Percentiles rank a stretch among this genome's conserved stretches.
Conservation (phyloP, 2,329 filamentous ascomycete genomes). For the Penicillium sp. region DNA sequence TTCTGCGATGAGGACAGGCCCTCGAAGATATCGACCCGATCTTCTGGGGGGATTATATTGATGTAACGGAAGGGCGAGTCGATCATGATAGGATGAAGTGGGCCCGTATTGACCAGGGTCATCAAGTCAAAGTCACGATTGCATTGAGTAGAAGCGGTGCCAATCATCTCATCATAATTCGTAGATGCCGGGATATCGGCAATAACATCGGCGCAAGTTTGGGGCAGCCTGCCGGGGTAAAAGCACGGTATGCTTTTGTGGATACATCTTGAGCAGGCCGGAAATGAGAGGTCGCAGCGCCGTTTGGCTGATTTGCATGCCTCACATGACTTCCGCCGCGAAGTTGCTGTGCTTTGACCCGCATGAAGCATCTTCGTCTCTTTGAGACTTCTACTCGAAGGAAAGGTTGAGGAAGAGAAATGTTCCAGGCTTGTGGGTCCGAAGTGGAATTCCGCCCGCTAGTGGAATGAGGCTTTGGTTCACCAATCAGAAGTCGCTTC, state of each 20-base stretch:
- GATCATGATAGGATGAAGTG: not conserved
- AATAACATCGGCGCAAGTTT: not conserved
- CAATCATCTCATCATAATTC: not conserved
- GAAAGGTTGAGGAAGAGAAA: not conserved
- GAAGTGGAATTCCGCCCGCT: not conserved
- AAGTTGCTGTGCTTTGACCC: constrained; percentile 35
- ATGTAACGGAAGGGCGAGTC: not conserved
- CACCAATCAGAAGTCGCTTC: not conserved
- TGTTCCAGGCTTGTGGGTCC: not conserved
- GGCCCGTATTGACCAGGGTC: not conserved
- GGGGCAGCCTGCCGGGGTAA: constrained; percentile 41
- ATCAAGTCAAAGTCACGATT: not conserved
- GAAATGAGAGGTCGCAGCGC: constrained; percentile 55
- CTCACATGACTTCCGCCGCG: constrained; percentile 56
- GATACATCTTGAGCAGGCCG: constrained; percentile 55
- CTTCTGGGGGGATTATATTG: not conserved
- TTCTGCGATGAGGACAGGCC: not conserved
- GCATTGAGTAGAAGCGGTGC: not conserved
- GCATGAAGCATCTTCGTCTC: not conserved
- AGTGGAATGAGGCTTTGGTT: not conserved
- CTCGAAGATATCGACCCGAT: not conserved
- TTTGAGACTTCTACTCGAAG: not conserved
- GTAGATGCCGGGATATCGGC: not conserved
- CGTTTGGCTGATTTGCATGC: constrained; percentile 60
- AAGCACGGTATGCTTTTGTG: constrained; percentile 51